Conservation (phyloP, 805 yeast genomes). For the Myxozyma monticola region DNA sequence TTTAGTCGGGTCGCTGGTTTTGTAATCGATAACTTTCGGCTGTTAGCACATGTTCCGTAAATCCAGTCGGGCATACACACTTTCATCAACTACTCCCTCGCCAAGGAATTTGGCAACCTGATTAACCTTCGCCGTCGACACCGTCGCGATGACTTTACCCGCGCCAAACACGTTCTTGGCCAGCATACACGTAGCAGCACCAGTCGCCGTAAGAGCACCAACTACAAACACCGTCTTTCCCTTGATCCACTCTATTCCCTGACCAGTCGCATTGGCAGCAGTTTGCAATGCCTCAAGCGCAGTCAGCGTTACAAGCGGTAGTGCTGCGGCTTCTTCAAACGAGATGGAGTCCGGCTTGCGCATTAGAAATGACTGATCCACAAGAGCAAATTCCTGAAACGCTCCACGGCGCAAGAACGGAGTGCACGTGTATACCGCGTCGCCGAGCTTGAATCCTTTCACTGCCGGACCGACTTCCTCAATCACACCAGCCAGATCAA, state of each 20-base stretch:
- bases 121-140: conserved; percentile 30
- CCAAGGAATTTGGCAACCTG: conserved; percentile 26
- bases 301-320: conserved; percentile 30
- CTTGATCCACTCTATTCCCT: background rate
- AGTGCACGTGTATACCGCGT: conserved; percentile 23
- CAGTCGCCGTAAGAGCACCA: conserved; percentile 24
- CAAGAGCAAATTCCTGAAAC: conserved; percentile 25
- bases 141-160: conserved; percentile 29
- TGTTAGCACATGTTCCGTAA: too few relatives aligned
- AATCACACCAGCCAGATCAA: conserved; percentile 31
- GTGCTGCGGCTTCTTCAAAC: conserved; percentile 29
- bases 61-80: too few relatives aligned
- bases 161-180: conserved; percentile 31
- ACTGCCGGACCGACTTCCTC: conserved; percentile 29
- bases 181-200: conserved; percentile 30
- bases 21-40: conserved; percentile 32
- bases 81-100: conserved; percentile 26
- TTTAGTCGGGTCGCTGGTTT: conserved; percentile 24
- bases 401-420: conserved; percentile 16
- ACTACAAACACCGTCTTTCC: conserved; percentile 29
- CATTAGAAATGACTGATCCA: conserved; percentile 11
- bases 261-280: conserved; percentile 1
- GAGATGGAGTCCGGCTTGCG: conserved; percentile 26
- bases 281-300: conserved; percentile 22
- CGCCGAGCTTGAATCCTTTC: conserved; percentile 27